phyloP scores from a whole-genome alignment of 2,329 filamentous ascomycete genomes.

The Penicillium psychrosexuale region DNA sequence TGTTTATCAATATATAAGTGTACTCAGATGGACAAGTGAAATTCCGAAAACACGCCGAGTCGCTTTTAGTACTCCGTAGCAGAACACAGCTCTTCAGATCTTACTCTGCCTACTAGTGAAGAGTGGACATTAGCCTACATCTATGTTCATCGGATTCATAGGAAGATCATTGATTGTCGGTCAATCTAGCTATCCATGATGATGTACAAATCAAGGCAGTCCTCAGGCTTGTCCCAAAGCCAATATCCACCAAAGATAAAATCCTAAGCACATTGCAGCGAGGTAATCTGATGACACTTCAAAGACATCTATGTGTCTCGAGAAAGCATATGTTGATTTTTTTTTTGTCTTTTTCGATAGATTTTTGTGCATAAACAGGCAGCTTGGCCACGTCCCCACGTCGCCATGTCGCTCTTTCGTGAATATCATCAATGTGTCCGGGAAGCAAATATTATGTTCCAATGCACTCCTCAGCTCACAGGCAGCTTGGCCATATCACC shows the following conservation, averaged over 20 bases:
- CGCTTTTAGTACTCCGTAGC: not conserved
- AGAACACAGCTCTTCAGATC: not conserved
- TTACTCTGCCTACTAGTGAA: not conserved
- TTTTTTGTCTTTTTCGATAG: not conserved
- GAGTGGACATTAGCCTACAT: not conserved
- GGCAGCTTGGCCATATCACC: conserved; percentile 72
- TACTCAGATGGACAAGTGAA: not conserved
- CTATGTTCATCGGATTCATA: not conserved
- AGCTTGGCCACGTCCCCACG: not conserved
- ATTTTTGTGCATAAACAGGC: not conserved
- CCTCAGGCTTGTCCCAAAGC: not conserved
- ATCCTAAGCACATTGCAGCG: not conserved
- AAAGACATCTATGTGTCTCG: not conserved
- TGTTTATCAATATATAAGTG: not conserved
- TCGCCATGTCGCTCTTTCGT: not conserved
- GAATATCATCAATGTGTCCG: not conserved
- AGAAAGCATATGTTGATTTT: not conserved
- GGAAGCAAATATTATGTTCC: not conserved
- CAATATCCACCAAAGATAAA: conserved; percentile 2
- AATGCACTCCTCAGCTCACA: conserved; percentile 32
- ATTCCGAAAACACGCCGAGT: not conserved
- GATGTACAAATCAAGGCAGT: not conserved
- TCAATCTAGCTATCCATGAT: not conserved
- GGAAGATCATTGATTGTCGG: not conserved
- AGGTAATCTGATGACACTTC: not conserved